A percentile compares a stretch with the other conserved stretches of the same genome.
Evolutionary conservation across 257 asterid genomes (phyloP).

Genomic region (Salvia hispanica): DNA sequence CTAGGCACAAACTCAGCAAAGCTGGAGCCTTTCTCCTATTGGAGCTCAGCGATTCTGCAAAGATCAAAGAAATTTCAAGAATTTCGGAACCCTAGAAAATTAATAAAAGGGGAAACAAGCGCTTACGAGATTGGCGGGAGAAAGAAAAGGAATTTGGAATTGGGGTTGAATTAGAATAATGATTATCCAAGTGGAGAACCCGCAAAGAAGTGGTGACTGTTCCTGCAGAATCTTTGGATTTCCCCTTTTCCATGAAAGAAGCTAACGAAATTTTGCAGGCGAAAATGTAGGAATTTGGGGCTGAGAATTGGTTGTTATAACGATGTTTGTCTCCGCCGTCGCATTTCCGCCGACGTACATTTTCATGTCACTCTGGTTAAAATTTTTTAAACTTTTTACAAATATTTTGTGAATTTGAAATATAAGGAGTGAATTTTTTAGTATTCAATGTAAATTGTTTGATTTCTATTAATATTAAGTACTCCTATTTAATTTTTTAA

Average conservation of each 20-base stretch:
- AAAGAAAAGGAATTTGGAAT: conserved; percentile 21
- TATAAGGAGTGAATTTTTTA: no score
- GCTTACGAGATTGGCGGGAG: conserved; percentile 50
- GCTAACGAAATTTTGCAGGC: conserved; percentile 19
- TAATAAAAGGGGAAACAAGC: background rate
- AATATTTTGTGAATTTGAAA: no score
- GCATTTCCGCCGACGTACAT: conserved; percentile 8
- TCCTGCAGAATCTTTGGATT: conserved; percentile 34
- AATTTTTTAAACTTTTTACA: background rate
- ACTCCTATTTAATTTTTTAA: no score
- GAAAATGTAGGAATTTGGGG: background rate
- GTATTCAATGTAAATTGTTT: no score
- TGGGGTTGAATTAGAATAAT: conserved; percentile 30
- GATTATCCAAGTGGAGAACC: conserved; percentile 43
- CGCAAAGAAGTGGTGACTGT: conserved; percentile 36
- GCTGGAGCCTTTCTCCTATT: conserved; percentile 56
- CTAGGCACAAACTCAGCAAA: conserved; percentile 81
- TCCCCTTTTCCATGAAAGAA: conserved; percentile 60
- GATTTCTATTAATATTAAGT: no score
- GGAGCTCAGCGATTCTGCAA: conserved; percentile 46
- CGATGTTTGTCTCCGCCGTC: background rate
- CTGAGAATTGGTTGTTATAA: background rate
- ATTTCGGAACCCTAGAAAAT: background rate
- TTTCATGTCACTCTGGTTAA: background rate
- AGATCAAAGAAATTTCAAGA: conserved; percentile 8